Evolutionary conservation across 1,284 basidiomycete genomes (phyloP).

Genomic region (Puccinia hordei): DNA sequence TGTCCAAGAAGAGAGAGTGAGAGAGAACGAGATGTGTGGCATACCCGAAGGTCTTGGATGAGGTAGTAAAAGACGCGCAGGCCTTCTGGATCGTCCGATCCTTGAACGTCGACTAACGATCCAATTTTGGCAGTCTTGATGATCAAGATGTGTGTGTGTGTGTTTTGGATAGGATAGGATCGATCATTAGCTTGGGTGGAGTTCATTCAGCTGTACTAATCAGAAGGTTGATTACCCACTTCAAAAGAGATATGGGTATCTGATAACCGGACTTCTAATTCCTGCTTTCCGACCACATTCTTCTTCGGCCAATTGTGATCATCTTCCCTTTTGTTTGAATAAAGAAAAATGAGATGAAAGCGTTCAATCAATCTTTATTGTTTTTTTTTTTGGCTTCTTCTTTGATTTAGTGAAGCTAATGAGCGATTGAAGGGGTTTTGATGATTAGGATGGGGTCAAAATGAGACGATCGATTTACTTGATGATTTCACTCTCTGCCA

Average conservation of each 20-base stretch:
- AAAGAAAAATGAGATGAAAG: conserved; percentile 27
- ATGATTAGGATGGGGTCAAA: not conserved
- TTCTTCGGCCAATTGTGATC: conserved; percentile 98
- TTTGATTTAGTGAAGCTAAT: too few species aligned
- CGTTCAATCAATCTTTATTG: not conserved
- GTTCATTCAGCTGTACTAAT: not conserved
- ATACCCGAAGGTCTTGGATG: conserved; percentile 91
- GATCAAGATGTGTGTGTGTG: not conserved
- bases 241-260: conserved; percentile 97
- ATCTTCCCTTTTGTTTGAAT: conserved; percentile 75
- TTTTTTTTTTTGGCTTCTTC: too few species aligned
- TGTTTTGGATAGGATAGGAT: conserved; percentile 10
- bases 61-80: conserved; percentile 98
- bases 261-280: conserved; percentile 89
- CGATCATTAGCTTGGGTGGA: not conserved
- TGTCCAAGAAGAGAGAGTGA: not conserved
- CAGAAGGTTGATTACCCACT: conserved; percentile 64
- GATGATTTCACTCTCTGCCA: conserved; percentile 91
- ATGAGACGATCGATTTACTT: conserved; percentile 66
- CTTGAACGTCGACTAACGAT: conserved; percentile 91
- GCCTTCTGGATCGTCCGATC: conserved; percentile 95
- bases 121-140: conserved; percentile 93
- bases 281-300: conserved; percentile 96
- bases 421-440: not conserved
- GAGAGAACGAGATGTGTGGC: conserved; percentile 53